Percentiles rank a stretch among this genome's conserved stretches.
These are phyloP conservation scores for Hemisphaericaspora xylofermentans DNA, from an alignment of 1,139 yeast genomes.

Conservation along the genomic window DNA sequence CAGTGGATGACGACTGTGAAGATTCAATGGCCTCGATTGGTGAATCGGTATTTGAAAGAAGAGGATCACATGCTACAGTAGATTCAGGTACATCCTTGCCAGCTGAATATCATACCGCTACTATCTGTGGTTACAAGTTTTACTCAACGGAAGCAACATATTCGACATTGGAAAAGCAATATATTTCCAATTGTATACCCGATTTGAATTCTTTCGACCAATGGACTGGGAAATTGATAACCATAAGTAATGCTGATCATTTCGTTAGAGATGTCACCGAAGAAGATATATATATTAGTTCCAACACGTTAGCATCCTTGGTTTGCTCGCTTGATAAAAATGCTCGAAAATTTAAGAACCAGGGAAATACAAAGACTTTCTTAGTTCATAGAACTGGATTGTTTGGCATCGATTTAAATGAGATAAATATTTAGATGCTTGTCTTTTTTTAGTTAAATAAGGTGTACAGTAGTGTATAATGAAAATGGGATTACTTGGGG, in stretches of 20 bases:
- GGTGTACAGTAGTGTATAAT: too few species aligned
- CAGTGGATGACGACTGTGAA: background rate
- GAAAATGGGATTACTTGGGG: background rate
- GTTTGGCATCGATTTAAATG: constrained; percentile 16
- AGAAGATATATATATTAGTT: constrained; percentile 13
- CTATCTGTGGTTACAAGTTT: constrained; percentile 21
- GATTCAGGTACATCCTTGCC: constrained; percentile 4
- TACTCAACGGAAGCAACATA: constrained; percentile 26
- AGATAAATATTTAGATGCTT: too few species aligned
- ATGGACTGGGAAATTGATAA: constrained; percentile 35
- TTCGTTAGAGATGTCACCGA: constrained; percentile 18
- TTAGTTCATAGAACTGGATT: constrained; percentile 36
- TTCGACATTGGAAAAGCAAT: constrained; percentile 34
- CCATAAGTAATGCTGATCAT: constrained; percentile 30
- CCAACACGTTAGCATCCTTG: constrained; percentile 13
- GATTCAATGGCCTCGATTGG: background rate
- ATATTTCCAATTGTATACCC: constrained; percentile 41
- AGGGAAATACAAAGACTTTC: constrained; percentile 18
- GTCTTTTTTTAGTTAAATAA: too few species aligned
- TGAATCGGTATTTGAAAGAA: constrained; percentile 11
- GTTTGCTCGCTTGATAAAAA: constrained; percentile 16
- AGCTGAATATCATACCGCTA: constrained; percentile 1
- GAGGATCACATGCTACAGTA: constrained; percentile 12
- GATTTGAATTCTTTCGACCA: constrained; percentile 40
- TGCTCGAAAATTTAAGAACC: background rate